Evolutionary conservation across 768 basidiomycete species (phyloP), one percentile per base, ranked within the genome.

Genomic region (Roridomyces roridus): DNA sequence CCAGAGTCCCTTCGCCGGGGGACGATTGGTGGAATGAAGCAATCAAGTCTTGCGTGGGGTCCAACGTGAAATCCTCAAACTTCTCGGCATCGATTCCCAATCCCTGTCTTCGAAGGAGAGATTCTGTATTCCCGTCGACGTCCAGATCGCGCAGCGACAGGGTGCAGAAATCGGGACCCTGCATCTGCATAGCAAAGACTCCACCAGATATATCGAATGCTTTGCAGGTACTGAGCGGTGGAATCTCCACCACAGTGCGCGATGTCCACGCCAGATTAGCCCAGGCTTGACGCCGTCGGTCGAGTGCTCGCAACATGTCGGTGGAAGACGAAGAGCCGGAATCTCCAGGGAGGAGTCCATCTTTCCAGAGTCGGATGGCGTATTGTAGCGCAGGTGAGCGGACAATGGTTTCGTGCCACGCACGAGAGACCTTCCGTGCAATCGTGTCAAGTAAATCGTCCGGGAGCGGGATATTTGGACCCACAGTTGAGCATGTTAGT

Each of bases 151-250:
- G 9, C 55, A 76, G 43, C 65, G 64, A 59, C 28, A 65, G 51
- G 6, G 66, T 39, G 5, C 65, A 35, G 23, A 74, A 59, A n/a
- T 65, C 48, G 14, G 60, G 64, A 20, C 20, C 46, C 35, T 25
- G 29, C 9, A 50, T 15, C 57, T 66, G 21, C 63, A 83, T 80
- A 29, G 78, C 82, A 66, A 87, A 86, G 0, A 85, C 66, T 0
- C 86, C 86, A 0, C 76, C 82, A 4, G 86, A 85, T 55, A 88
- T 74, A 55, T 88, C 85, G 63, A 87, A 88, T 4, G 84, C 83
- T 6, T 40, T 39, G 24, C 71, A 68, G 14, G 49, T 42, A 1
- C 49, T 51, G 14, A 51, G 51, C 24, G 20, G 10, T 18, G 43
- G 18, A 5, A 62, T 53, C 7, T 17, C 20, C 23, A 57, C 42